Base-by-base conservation (phyloP, 192 early-diverging fungal genomes). In the Coemansia sp. region DNA sequence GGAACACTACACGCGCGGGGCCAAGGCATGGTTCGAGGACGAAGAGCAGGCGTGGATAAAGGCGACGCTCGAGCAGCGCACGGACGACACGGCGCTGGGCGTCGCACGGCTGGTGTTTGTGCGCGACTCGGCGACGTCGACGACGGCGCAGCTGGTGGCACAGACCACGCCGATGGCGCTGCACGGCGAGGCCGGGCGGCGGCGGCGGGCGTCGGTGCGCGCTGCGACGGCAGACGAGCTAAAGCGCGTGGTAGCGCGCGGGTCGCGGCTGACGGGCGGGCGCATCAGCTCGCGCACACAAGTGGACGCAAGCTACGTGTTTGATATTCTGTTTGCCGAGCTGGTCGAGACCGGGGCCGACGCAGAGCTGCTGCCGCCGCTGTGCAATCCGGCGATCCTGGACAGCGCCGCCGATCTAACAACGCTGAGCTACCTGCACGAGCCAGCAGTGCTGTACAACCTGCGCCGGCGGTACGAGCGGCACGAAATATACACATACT, bases 401-500 rank as follows among this genome's bases (percentile, higher is more conserved):
- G 92, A 93, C 63, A 86, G 90, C 50, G 87, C 84, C 32, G 90
- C 95, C 67, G 95, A 97, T 67, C 71, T 97, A 74, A 91, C 95
- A 14, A 89, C 86, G 51, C 84, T 97, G 23, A 90, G 88, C 56
- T 92, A 98, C 68, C 80, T 99, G 59, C 93, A 99, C 81, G 95
- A 98, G 84, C 92, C 91, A 22, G 87, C 88, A 28, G 95, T 99
- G 1, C 82, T 99, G 44, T 89, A 98, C 69, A 95, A 92, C 60
- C 89, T 99, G 67, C 81, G 75, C 48, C 84, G 91, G n/a, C 86
- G 97, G 58, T 99, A 97, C 69, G 77, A 83, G 22, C 92, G 94
- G 56, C 82, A 91, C 59, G 86, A 90, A 56, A 99, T 99, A 65
- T 99, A 99, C 75, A 99, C 97, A 14, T 99, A 98, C 68, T 97